Percentiles rank a stretch among this genome's conserved stretches.
These are phyloP conservation scores for Syzygium aqueum DNA, from an alignment of 345 rosid species.

Conservation along the genomic window DNA sequence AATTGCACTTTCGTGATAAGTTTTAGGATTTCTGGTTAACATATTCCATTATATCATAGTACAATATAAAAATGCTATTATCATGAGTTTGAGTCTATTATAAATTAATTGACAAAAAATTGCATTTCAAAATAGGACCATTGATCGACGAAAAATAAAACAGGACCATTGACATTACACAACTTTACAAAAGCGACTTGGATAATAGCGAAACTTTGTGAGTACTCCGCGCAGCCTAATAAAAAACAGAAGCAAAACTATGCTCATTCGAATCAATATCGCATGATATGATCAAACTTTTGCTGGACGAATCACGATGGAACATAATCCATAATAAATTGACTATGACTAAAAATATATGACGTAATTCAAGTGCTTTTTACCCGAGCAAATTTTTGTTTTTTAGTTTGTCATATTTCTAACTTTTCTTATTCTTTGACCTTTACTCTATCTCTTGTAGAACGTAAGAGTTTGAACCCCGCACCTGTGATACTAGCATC, in stretches of 20 bases:
- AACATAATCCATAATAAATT: not conserved
- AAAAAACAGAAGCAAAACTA: not conserved
- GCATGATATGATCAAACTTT: not conserved
- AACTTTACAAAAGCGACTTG: not conserved
- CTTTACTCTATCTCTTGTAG: no score
- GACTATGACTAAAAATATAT: not conserved
- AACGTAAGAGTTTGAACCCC: rapidly evolving
- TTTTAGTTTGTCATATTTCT: no score
- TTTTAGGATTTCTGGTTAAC: no score
- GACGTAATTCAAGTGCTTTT: not conserved
- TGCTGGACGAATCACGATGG: not conserved
- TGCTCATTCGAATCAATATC: not conserved
- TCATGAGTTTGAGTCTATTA: no score
- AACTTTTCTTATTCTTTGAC: no score
- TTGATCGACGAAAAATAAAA: no score
- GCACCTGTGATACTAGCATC: no score
- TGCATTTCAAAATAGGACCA: no score
- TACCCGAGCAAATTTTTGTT: not conserved
- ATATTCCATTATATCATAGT: no score
- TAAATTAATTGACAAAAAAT: no score
- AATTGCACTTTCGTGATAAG: no score
- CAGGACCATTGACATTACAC: not conserved
- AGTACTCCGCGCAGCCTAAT: not conserved
- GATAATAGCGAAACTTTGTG: not conserved
- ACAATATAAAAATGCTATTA: no score